Evolutionary conservation across 805 yeast species (phyloP), one percentile per base, ranked within the genome.

Genomic region (Teunomyces funiuensis): DNA sequence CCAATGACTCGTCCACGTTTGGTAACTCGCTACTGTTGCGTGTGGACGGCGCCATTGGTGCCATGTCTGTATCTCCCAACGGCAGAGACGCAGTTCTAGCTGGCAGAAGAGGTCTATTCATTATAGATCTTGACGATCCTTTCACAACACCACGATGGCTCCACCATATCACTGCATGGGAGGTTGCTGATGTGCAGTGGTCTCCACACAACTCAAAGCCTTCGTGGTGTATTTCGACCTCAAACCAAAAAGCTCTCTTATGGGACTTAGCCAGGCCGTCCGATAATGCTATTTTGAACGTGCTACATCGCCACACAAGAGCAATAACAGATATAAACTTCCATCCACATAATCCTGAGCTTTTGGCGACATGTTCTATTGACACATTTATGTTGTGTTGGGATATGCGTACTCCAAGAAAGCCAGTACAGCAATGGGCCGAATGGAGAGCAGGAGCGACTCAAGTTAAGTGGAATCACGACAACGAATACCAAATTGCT

Each of bases 131-230:
- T 30, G 96, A 91, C 55, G 97, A 93, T 60, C 99, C 98, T 1
- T 91, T 88, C 63, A 80, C 91, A 0, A 89, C 95, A 0, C 99
- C 99, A 0, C 71, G 99, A 44, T 88, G 95, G 90, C 75, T 93
- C 11, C 95, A 83, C 41, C 97, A 93, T 57, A 74, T 82, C 26
- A 91, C 97, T 0, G 82, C 95, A 0, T 93, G 98, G 98, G 98
- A 93, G 61, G 99, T 93, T 3, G 97, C 99, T 0, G 97, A 91
- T 60, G 97, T 91, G 1, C 98, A 93, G 61, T 93, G 99, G 98
- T 87, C 95, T 2, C 97, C 97, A 0, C 97, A 93, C 58, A 71
- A 76, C 5, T 74, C 82, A 2, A 87, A 86, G 50, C 91, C 96
- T 1, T 73, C 84, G 5, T 90, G 97, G 96, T 88, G 93, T 31